A percentile compares a stretch with the other conserved stretches of the same genome.
Evolutionary conservation across 2,329 filamentous ascomycete species (phyloP).

Genomic region (Aureobasidium vineae): DNA sequence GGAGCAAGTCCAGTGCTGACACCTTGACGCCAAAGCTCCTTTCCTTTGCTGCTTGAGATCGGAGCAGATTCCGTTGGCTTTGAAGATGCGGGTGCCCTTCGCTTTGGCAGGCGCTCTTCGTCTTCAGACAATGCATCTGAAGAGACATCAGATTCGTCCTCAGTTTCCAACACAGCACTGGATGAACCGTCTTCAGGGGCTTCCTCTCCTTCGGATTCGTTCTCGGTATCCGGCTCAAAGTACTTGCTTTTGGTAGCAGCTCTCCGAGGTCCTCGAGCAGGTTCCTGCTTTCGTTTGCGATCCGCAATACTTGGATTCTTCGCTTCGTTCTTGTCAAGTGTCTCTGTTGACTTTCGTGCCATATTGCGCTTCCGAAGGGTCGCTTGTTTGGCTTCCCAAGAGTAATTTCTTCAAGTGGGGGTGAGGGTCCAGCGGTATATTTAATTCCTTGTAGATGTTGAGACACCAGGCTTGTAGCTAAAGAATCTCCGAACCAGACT

Average conservation of each 20-base stretch:
- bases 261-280: neutral
- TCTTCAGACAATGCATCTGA: slow-evolving; percentile 35
- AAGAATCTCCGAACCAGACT: slow-evolving; percentile 16
- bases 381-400: neutral
- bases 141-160: slow-evolving; percentile 45
- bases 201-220: slow-evolving; percentile 37
- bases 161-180: slow-evolving; percentile 37
- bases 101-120: slow-evolving; percentile 29
- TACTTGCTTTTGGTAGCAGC: slow-evolving; percentile 52
- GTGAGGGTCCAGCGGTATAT: neutral
- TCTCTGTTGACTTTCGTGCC: slow-evolving; percentile 7
- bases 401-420: slow-evolving; percentile 9
- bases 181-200: slow-evolving; percentile 33
- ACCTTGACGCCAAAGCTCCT: slow-evolving; percentile 57
- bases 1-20: slow-evolving; percentile 56
- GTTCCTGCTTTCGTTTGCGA: slow-evolving; percentile 2
- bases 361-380: slow-evolving; percentile 7
- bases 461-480: slow-evolving; percentile 20
- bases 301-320: neutral
- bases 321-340: slow-evolving; percentile 7
- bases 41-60: slow-evolving; percentile 38
- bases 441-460: neutral
- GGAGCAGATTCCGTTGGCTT: slow-evolving; percentile 13
- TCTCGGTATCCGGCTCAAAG: slow-evolving; percentile 44
- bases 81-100: slow-evolving; percentile 31